Evolutionary conservation across 2,329 filamentous ascomycete genomes (phyloP), one percentile per base, ranked within the genome.

Genomic region (Colletotrichum zoysiae): DNA sequence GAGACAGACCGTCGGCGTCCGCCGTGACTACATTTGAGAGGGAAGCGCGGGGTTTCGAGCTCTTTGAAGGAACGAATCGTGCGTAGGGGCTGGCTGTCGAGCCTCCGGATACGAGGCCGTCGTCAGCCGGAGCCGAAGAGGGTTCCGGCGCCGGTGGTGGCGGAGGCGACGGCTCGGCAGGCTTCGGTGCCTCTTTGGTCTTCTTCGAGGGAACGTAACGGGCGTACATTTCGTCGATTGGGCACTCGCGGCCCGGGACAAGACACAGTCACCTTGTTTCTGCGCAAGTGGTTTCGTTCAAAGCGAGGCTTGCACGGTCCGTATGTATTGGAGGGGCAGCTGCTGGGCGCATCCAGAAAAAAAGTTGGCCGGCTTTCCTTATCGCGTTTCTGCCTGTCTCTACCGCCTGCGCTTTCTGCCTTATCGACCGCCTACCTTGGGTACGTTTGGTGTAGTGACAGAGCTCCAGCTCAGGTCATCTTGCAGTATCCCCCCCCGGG

Each of bases 181-280:
- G 58, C 57, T 60, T 57, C 14, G 59, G 33, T 8, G 65, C 53
- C 48, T 66, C 74, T 65, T 77, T 69, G 48, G 69, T 76, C 70
- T 80, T 78, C 11, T 77, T 26, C 8, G 79, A 77, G 51, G 82
- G 84, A 20, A 86, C 77, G 70, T 86, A 86, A 74, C 84, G 71
- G 48, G 58, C 67, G 30, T 70, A 73, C 68, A 66, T 71, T 16
- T 57, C 30, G 55, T 56, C 58, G 66, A 69, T 69, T 74, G 71
- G n/a, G 58, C 20, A 12, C 53, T 62, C 20, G 56, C 18, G 23
- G 50, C 42, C 40, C 68, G 64, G 40, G 8, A 3, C 30, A 12
- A 12, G 16, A 11, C 5, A 23, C 46, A 48, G 11, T 14, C n/a
- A 8, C 33, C 6, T 5, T 35, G 3, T 55, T 62, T 62, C 57